Percentiles rank a stretch among this genome's conserved stretches.
phyloP scores from a whole-genome alignment of 768 basidiomycete genomes.

The Tulasnella sp. region DNA sequence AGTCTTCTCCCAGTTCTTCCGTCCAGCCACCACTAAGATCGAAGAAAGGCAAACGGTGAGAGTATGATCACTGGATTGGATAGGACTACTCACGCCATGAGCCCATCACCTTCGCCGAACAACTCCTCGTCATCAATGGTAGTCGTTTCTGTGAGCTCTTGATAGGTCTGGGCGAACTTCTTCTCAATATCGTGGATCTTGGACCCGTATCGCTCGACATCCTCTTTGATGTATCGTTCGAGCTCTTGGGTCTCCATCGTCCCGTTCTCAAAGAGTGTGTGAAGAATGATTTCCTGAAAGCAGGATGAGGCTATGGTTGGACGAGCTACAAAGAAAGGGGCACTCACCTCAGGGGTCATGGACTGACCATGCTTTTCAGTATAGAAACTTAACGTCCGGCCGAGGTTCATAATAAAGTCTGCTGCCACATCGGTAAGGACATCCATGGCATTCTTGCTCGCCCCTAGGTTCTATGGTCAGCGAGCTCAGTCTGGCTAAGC shows the following conservation, averaged over 20 bases:
- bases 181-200: slow-evolving; percentile 72
- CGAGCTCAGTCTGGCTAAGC: background rate
- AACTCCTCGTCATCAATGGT: slow-evolving; percentile 52
- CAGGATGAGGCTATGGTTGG: background rate
- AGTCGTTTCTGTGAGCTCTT: slow-evolving; percentile 52
- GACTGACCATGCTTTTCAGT: slow-evolving; percentile 67
- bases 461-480: slow-evolving; percentile 35
- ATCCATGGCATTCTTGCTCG: slow-evolving; percentile 66
- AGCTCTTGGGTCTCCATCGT: slow-evolving; percentile 66
- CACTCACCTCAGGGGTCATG: slow-evolving; percentile 75
- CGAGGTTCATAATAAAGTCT: slow-evolving; percentile 78
- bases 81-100: slow-evolving; percentile 50
- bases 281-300: slow-evolving; percentile 81
- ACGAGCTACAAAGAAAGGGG: background rate
- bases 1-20: slow-evolving; percentile 82
- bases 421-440: slow-evolving; percentile 65
- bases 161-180: slow-evolving; percentile 75
- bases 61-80: no score
- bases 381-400: slow-evolving; percentile 71
- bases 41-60: no score
- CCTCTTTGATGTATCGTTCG: slow-evolving; percentile 81
- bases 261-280: slow-evolving; percentile 85
- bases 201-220: slow-evolving; percentile 69
- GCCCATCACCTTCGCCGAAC: slow-evolving; percentile 54
- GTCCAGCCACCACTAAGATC: slow-evolving; percentile 67